Evolutionary conservation across 2,329 filamentous ascomycete genomes (phyloP).

Genomic region (Bipolaris bicolor): DNA sequence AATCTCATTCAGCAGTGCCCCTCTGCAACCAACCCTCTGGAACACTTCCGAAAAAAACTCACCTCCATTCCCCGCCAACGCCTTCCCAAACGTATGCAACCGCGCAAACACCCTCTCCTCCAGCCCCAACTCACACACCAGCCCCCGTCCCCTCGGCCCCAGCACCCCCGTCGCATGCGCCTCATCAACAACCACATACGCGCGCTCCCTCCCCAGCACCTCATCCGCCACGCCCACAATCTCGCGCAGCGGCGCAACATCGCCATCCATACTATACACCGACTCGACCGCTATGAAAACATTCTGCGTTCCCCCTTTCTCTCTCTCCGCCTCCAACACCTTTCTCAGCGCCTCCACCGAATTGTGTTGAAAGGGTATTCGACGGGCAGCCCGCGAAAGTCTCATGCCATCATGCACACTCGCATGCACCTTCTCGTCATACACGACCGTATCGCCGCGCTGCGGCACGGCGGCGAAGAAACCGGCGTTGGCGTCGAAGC

Average conservation of each 20-base stretch:
- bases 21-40: background rate
- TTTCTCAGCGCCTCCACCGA: constrained; percentile 40
- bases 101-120: constrained; percentile 64
- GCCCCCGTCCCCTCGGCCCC: constrained; percentile 61
- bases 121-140: constrained; percentile 60
- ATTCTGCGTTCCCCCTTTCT: background rate
- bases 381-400: constrained; percentile 61
- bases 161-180: constrained; percentile 70
- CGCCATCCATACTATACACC: constrained; percentile 82
- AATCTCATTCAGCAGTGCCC: background rate
- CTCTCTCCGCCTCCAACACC: constrained; percentile 47
- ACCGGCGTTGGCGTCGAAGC: constrained; percentile 58
- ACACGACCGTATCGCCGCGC: constrained; percentile 62
- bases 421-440: constrained; percentile 76
- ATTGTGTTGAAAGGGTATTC: constrained; percentile 65
- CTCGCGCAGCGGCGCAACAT: constrained; percentile 67
- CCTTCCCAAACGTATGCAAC: constrained; percentile 71
- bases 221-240: constrained; percentile 65
- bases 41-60: constrained; percentile 28
- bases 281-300: constrained; percentile 48
- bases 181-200: constrained; percentile 70
- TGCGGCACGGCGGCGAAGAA: constrained; percentile 58
- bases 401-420: constrained; percentile 78
- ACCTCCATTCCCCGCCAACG: constrained; percentile 73
- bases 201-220: constrained; percentile 63